A percentile compares a stretch with the other conserved stretches of the same genome.
Evolutionary conservation across 75 land plant genomes (phyloP).

Genomic region (Sequoia sempervirens): DNA sequence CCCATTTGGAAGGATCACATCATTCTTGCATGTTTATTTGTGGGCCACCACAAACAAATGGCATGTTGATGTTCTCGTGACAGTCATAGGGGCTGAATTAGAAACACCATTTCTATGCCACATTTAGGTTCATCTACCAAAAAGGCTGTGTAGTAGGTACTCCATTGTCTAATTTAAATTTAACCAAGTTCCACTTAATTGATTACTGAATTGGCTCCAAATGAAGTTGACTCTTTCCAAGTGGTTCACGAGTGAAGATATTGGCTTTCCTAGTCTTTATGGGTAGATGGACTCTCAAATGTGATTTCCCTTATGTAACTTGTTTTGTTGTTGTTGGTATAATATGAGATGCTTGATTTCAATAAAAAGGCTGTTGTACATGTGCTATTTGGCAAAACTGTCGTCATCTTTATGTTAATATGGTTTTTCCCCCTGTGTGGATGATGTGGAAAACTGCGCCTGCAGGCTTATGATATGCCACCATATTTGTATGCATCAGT

Average conservation of each 20-base stretch:
- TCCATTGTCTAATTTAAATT: too few relatives aligned
- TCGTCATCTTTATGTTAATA: not conserved
- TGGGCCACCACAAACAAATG: not conserved
- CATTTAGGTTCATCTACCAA: too few relatives aligned
- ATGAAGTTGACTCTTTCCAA: not conserved
- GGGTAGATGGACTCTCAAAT: not conserved
- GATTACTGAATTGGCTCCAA: not conserved
- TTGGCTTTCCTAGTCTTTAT: not conserved
- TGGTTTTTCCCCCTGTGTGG: not conserved
- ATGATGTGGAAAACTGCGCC: not conserved
- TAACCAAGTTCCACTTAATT: not conserved
- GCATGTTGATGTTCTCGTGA: not conserved
- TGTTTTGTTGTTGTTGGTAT: not conserved
- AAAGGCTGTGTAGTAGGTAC: too few relatives aligned
- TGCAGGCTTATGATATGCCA: not conserved
- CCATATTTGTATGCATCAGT: not conserved
- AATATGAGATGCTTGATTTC: not conserved
- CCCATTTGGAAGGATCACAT: not conserved
- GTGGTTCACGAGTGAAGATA: not conserved
- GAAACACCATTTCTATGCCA: too few relatives aligned
- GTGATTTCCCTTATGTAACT: not conserved
- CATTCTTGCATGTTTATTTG: not conserved
- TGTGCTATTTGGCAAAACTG: not conserved
- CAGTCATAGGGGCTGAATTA: not conserved
- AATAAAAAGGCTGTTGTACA: not conserved